Conservation (phyloP, 2,329 filamentous ascomycete genomes). For the Sclerotinia sclerotiorum region DNA sequence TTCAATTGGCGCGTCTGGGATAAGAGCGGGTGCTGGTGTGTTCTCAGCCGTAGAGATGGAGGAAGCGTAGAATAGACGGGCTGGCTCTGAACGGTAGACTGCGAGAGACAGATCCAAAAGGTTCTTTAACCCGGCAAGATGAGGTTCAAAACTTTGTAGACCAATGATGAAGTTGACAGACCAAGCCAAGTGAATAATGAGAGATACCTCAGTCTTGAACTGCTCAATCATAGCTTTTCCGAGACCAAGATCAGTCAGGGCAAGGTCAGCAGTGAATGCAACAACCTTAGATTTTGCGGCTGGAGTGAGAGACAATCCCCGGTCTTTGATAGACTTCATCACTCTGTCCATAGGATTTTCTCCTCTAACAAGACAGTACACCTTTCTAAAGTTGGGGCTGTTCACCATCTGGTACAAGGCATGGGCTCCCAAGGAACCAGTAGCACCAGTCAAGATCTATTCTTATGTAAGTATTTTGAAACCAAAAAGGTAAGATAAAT, state of each 20-base stretch:
- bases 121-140: constrained; percentile 33
- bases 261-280: constrained; percentile 20
- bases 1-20: constrained; percentile 41
- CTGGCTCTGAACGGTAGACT: constrained; percentile 37
- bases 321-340: constrained; percentile 18
- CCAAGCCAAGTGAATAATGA: constrained; percentile 31
- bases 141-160: constrained; percentile 29
- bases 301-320: constrained; percentile 18
- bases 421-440: constrained; percentile 64
- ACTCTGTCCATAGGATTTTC: constrained; percentile 27
- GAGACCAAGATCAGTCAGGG: constrained; percentile 18
- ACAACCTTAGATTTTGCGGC: constrained; percentile 17
- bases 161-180: constrained; percentile 24
- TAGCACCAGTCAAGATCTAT: constrained; percentile 60
- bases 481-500: neutral
- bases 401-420: constrained; percentile 58
- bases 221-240: constrained; percentile 29
- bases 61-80: constrained; percentile 43
- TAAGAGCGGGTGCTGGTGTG: constrained; percentile 35
- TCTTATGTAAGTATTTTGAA: constrained; percentile 20
- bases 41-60: constrained; percentile 42
- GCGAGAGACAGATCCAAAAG: constrained; percentile 22
- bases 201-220: constrained; percentile 41
- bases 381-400: constrained; percentile 52
- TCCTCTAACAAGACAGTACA: constrained; percentile 56